Conservation (phyloP, 139 green algal species). For the Chara braunii region DNA sequence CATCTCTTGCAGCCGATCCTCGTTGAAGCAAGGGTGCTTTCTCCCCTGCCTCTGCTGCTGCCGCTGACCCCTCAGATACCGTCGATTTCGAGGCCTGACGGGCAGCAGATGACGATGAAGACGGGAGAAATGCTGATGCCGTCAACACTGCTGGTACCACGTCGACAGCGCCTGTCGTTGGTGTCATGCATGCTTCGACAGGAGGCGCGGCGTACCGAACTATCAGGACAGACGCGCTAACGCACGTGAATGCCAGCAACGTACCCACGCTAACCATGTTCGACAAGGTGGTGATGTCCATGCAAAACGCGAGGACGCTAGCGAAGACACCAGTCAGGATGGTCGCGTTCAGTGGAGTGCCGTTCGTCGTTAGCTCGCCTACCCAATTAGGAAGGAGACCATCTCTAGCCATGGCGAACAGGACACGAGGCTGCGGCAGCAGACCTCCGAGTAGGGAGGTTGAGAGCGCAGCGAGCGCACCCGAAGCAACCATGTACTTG, state of each 20-base stretch:
- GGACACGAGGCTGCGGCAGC: constrained; percentile 25
- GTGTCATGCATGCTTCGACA: too few species aligned
- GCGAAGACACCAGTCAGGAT: constrained; percentile 16
- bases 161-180: too few species aligned
- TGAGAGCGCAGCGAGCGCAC: constrained; percentile 8
- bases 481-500: constrained; percentile 5
- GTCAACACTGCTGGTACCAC: too few species aligned
- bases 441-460: constrained; percentile 19
- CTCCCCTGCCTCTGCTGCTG: too few species aligned
- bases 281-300: constrained; percentile 32
- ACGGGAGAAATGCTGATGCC: too few species aligned
- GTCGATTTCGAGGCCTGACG: too few species aligned
- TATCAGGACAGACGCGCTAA: constrained; percentile 21
- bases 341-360: constrained; percentile 14
- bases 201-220: constrained; percentile 34
- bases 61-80: too few species aligned
- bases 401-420: constrained; percentile 27
- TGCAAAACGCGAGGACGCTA: constrained; percentile 2
- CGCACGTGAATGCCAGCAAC: constrained; percentile 21
- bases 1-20: too few species aligned
- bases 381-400: constrained; percentile 25
- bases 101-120: too few species aligned
- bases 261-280: constrained; percentile 24
- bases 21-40: too few species aligned
- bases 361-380: not conserved